Percentiles rank a stretch among this genome's conserved stretches.
phyloP scores from a whole-genome alignment of 345 rosid species.

The Triadica sebifera region DNA sequence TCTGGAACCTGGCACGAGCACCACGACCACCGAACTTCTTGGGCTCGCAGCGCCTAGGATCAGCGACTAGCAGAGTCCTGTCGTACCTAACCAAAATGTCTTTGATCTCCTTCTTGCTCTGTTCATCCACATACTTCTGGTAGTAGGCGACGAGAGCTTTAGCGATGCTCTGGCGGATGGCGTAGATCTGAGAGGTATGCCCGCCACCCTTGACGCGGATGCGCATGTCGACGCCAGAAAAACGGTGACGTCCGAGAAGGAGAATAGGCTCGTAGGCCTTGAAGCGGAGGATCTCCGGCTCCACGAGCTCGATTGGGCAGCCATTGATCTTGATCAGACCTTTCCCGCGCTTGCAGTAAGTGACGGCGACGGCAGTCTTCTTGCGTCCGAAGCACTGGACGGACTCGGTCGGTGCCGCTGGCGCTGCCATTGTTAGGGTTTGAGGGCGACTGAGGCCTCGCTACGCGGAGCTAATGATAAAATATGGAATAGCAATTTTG shows the following conservation, averaged over 20 bases:
- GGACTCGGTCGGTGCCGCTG: conserved; percentile 24
- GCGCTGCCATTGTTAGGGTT: conserved; percentile 39
- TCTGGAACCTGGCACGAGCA: conserved; percentile 88
- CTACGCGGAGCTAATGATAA: neutral
- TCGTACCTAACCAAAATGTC: conserved; percentile 73
- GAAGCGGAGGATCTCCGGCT: conserved; percentile 87
- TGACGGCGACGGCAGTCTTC: conserved; percentile 83
- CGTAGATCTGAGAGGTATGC: conserved; percentile 82
- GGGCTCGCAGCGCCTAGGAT: conserved; percentile 83
- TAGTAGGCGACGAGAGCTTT: conserved; percentile 76
- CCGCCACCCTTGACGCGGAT: conserved; percentile 80
- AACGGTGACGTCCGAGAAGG: conserved; percentile 71
- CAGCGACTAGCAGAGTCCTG: conserved; percentile 77
- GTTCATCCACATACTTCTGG: conserved; percentile 83
- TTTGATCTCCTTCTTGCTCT: conserved; percentile 81
- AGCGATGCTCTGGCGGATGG: conserved; percentile 86
- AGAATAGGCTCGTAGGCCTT: conserved; percentile 75
- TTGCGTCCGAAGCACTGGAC: conserved; percentile 86
- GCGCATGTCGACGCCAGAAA: conserved; percentile 84
- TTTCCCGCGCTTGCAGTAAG: conserved; percentile 70
- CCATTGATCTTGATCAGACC: conserved; percentile 83
- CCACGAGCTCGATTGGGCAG: conserved; percentile 67
- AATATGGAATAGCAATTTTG: too few species aligned
- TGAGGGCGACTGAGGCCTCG: neutral
- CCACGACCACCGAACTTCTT: conserved; percentile 92